Conservation (phyloP, 176 grass and related monocot genomes). For the Secale cereale region DNA sequence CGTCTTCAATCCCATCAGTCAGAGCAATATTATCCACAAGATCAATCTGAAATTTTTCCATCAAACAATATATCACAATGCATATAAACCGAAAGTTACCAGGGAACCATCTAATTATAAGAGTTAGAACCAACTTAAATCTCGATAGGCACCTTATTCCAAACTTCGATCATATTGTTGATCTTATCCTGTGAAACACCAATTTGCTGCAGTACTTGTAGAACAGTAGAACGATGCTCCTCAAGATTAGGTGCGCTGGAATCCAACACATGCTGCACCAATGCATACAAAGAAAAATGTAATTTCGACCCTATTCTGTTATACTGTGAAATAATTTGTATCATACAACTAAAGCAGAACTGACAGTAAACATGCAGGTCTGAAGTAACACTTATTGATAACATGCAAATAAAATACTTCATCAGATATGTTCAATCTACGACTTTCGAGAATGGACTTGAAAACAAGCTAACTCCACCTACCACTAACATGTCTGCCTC, state of each 20-base stretch:
- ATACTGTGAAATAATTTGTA: slow-evolving; percentile 4
- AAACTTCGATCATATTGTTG: slow-evolving; percentile 96
- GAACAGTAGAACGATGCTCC: slow-evolving; percentile 74
- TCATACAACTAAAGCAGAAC: slow-evolving; percentile 1
- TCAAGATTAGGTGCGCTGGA: slow-evolving; percentile 74
- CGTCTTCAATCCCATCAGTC: slow-evolving; percentile 40
- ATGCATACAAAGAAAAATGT: slow-evolving; percentile 17
- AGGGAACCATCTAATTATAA: slow-evolving; percentile 19
- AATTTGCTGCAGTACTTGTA: slow-evolving; percentile 90
- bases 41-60: slow-evolving; percentile 58
- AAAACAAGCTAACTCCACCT: slow-evolving; percentile 31
- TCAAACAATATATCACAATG: slow-evolving; percentile 5
- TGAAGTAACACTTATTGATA: background rate
- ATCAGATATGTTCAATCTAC: slow-evolving; percentile 15
- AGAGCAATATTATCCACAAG: slow-evolving; percentile 44
- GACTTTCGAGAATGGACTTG: background rate
- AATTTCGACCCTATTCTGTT: background rate
- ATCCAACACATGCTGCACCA: slow-evolving; percentile 87
- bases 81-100: slow-evolving; percentile 14
- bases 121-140: slow-evolving; percentile 20
- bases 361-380: slow-evolving; percentile 8
- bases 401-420: slow-evolving; percentile 2
- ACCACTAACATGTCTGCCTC: slow-evolving; percentile 99
- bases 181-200: slow-evolving; percentile 83
- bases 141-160: slow-evolving; percentile 73